These are phyloP conservation scores for Davidsoniella virescens DNA, from an alignment of 2,329 filamentous ascomycete species.

Conservation along the genomic window DNA sequence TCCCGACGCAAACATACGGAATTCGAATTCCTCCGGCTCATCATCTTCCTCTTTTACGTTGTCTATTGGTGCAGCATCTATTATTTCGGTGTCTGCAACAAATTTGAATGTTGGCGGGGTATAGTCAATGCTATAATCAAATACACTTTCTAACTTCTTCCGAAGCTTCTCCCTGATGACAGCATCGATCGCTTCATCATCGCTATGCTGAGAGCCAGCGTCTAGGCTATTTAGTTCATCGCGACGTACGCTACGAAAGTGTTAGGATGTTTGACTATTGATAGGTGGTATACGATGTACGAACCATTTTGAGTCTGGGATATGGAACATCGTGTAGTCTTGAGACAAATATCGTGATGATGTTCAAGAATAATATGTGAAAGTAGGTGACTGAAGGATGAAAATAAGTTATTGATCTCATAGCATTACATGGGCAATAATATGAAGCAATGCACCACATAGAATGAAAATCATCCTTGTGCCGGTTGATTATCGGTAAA, in stretches of 20 bases:
- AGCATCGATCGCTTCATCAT: slow-evolving; percentile 10
- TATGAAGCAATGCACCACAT: too few species aligned
- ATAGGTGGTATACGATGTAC: slow-evolving; percentile 9
- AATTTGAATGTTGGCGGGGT: slow-evolving; percentile 14
- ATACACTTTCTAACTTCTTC: slow-evolving; percentile 13
- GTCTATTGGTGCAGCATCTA: slow-evolving; percentile 6
- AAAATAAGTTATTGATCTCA: too few species aligned
- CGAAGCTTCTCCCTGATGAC: slow-evolving; percentile 10
- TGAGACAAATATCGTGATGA: too few species aligned
- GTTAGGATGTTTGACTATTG: not conserved
- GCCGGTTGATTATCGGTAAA: slow-evolving; percentile 1
- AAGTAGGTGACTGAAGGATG: too few species aligned
- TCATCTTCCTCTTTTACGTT: slow-evolving; percentile 16
- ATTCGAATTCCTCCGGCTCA: slow-evolving; percentile 32
- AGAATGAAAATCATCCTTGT: not conserved
- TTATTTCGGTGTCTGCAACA: slow-evolving; percentile 8
- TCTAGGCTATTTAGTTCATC: slow-evolving; percentile 32
- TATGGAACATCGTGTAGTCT: slow-evolving; percentile 29
- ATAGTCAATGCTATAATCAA: slow-evolving; percentile 10
- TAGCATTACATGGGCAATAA: too few species aligned
- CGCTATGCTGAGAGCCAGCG: slow-evolving; percentile 15
- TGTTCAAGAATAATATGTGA: too few species aligned
- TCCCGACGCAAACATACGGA: slow-evolving; percentile 37
- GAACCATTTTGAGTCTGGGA: slow-evolving; percentile 37
- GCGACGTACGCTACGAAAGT: slow-evolving; percentile 32